These are phyloP conservation scores for Ceratocystis colombiana DNA, from an alignment of 2,329 filamentous ascomycete genomes.

Conservation along the genomic window DNA sequence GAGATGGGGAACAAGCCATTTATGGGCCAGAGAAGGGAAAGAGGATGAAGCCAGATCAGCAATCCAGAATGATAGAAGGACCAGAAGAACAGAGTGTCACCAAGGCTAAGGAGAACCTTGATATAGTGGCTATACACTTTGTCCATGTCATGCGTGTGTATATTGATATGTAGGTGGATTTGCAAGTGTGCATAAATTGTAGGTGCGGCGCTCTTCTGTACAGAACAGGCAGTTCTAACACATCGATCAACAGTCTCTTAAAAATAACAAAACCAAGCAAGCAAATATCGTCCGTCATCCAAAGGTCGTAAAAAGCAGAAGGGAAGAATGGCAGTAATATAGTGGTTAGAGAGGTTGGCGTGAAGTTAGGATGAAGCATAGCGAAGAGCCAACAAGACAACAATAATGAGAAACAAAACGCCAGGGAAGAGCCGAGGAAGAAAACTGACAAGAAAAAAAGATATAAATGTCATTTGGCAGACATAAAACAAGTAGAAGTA, in stretches of 20 bases:
- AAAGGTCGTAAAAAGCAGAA: background rate
- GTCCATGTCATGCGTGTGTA: no score
- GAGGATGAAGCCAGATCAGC: no score
- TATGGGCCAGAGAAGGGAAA: no score
- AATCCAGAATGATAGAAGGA: no score
- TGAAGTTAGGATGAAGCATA: background rate
- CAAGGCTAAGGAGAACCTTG: no score
- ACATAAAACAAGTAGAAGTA: constrained; percentile 11
- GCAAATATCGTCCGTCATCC: background rate
- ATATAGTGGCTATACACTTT: no score
- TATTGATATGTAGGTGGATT: no score
- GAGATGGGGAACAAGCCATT: no score
- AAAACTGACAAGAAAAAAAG: background rate
- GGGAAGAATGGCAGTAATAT: background rate
- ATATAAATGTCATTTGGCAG: constrained; percentile 12
- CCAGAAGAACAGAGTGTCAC: no score
- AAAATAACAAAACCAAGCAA: background rate
- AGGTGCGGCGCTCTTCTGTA: no score
- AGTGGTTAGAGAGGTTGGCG: background rate
- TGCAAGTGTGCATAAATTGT: no score
- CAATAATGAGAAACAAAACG: background rate
- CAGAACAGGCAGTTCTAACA: no score
- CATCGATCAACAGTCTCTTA: background rate
- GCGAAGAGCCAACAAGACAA: background rate
- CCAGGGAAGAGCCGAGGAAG: background rate